Evolutionary conservation across 768 basidiomycete species (phyloP).

Genomic region (Tulasnella sp.): DNA sequence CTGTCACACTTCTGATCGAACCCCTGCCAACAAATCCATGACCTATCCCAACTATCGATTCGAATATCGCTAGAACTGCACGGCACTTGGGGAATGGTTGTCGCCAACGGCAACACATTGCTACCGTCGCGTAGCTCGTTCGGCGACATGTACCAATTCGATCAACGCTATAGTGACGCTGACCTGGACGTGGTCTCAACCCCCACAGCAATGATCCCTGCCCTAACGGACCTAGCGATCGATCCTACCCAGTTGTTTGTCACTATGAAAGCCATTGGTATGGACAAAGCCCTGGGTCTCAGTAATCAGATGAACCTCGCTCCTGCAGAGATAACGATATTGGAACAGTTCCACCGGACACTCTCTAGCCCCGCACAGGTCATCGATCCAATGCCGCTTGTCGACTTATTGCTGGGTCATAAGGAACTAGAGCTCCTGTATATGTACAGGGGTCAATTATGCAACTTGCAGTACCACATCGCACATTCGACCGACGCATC

Average conservation of each 20-base stretch:
- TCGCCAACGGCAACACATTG: neutral
- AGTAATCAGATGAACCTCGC: neutral
- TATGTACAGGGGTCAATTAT: neutral
- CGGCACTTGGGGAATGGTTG: neutral
- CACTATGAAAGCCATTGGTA: no score
- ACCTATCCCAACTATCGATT: neutral
- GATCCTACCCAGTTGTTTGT: neutral
- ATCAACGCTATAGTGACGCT: neutral
- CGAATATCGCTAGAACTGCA: neutral
- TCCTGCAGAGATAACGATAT: neutral
- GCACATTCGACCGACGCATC: neutral
- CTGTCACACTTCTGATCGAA: no score
- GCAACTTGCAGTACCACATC: slow-evolving; percentile 14
- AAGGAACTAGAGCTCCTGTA: slow-evolving; percentile 2
- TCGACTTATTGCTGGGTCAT: neutral
- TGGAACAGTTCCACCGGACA: slow-evolving; percentile 2
- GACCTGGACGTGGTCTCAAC: neutral
- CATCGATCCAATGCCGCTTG: neutral
- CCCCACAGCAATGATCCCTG: neutral
- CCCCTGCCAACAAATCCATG: no score
- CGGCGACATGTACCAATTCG: slow-evolving; percentile 8
- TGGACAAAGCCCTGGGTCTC: no score
- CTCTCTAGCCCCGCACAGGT: neutral
- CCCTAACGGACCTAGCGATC: no score
- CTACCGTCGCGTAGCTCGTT: slow-evolving; percentile 6